A percentile compares a stretch with the other conserved stretches of the same genome.
These are phyloP conservation scores for Candida ipomoeae DNA, from an alignment of 805 yeast genomes.

Conservation along the genomic window DNA sequence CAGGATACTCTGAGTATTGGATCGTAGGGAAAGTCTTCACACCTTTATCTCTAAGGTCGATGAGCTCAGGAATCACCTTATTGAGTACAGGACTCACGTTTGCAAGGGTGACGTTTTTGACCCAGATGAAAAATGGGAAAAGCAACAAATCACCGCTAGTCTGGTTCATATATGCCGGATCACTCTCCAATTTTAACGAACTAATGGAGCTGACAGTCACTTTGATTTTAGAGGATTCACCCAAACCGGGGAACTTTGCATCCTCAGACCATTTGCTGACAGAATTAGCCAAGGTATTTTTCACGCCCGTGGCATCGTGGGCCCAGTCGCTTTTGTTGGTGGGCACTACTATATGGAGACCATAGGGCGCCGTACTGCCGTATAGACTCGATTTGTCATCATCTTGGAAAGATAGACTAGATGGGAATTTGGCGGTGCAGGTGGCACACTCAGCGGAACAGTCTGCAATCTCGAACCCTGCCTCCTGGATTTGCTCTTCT, in stretches of 20 bases:
- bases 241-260: constrained; percentile 19
- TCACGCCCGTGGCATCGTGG: constrained; percentile 57
- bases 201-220: constrained; percentile 55
- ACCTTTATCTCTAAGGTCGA: constrained; percentile 19
- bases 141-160: constrained; percentile 57
- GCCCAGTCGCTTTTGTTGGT: constrained; percentile 86
- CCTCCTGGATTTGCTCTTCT: constrained; percentile 12
- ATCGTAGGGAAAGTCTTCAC: constrained; percentile 8
- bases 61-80: constrained; percentile 40
- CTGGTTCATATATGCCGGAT: constrained; percentile 39
- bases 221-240: constrained; percentile 33
- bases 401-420: constrained; percentile 41
- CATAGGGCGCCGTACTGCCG: constrained; percentile 67
- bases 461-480: constrained; percentile 36
- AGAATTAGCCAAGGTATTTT: constrained; percentile 43
- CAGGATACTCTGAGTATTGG: constrained; percentile 18
- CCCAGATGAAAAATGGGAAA: constrained; percentile 73
- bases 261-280: constrained; percentile 35
- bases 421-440: constrained; percentile 54
- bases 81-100: constrained; percentile 44
- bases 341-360: constrained; percentile 71
- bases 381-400: constrained; percentile 48
- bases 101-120: constrained; percentile 43
- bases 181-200: constrained; percentile 38
- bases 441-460: constrained; percentile 52